Evolutionary conservation across 2,329 filamentous ascomycete species (phyloP), one percentile per base, ranked within the genome.

Genomic region (Nothomitra cinnamomea): DNA sequence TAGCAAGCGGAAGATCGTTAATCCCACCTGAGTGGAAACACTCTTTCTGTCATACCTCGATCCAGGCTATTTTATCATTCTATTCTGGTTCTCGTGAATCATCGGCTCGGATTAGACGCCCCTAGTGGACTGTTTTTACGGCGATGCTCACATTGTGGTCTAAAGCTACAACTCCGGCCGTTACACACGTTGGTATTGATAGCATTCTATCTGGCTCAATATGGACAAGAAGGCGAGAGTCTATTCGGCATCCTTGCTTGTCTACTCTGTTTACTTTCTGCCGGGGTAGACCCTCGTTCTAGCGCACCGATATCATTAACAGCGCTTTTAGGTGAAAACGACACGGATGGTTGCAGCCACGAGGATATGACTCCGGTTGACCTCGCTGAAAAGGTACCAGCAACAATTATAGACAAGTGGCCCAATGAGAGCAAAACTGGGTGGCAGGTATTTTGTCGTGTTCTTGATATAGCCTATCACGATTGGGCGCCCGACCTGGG

Each of bases 11-110:
- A 1, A 53, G 52, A 13, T 17, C 57, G 2, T 55, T 47, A 1
- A 63, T 68, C 17, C 69, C 69, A 0, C 52, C 56, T 2, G 13
- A 49, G 0, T 72, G 69, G 69, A 72, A 72, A 56, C 69, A 71
- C 56, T 67, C 65, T 48, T 71, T 72, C 55, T 72, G 69, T 53
- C 67, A 72, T 53, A 70, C 67, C 3, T 68, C 68, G 0, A 58
- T 62, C 3, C 67, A 69, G 58, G 60, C 66, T 0, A 61, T n/a
- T 71, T 4, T 67, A 62, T 22, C 65, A 71, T 55, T 63, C 55
- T 35, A 65, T 70, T 35, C 49, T n/a, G n/a, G n/a, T n/a, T n/a
- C n/a, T n/a, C n/a, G n/a, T n/a, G n/a, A n/a, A n/a, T n/a, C n/a
- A n/a, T n/a, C n/a, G n/a, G n/a, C n/a, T n/a, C n/a, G 17, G 21